phyloP scores from a whole-genome alignment of 1,284 basidiomycete genomes.

The Ceratobasidium sp. region DNA sequence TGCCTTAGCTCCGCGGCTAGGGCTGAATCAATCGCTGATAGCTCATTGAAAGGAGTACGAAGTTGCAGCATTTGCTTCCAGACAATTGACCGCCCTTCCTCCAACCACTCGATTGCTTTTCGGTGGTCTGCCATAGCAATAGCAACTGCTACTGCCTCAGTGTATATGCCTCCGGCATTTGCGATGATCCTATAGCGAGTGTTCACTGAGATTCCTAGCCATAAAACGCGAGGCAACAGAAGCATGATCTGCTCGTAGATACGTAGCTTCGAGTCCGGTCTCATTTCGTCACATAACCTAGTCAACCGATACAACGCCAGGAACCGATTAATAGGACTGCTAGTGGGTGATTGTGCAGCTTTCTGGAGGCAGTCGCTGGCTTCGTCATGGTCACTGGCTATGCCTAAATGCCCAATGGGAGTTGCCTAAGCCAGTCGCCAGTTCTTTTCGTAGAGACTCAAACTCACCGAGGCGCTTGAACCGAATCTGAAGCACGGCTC shows the following conservation, averaged over 20 bases:
- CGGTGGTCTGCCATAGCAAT: not conserved
- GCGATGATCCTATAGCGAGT: not conserved
- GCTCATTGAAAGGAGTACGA: constrained; percentile 3
- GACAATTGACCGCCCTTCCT: not conserved
- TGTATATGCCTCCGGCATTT: not conserved
- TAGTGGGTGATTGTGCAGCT: not conserved
- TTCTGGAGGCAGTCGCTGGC: not conserved
- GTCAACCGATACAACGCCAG: not conserved
- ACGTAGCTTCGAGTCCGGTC: not conserved
- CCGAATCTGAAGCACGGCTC: not conserved
- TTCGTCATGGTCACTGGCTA: not conserved
- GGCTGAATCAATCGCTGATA: not conserved
- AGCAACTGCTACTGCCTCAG: not conserved
- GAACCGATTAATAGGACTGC: not conserved
- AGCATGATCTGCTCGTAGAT: constrained; percentile 6
- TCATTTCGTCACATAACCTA: no score
- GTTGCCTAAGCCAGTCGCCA: not conserved
- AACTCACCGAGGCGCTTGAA: not conserved
- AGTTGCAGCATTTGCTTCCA: constrained; percentile 28
- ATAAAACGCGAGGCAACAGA: not conserved
- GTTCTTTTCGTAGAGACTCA: not conserved
- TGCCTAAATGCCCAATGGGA: not conserved
- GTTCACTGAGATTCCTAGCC: constrained; percentile 3
- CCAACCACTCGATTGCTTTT: constrained; percentile 26
- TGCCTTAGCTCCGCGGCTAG: not conserved